Conservation (phyloP, 495 filamentous ascomycete genomes). For the Aspergillus kassunensis region DNA sequence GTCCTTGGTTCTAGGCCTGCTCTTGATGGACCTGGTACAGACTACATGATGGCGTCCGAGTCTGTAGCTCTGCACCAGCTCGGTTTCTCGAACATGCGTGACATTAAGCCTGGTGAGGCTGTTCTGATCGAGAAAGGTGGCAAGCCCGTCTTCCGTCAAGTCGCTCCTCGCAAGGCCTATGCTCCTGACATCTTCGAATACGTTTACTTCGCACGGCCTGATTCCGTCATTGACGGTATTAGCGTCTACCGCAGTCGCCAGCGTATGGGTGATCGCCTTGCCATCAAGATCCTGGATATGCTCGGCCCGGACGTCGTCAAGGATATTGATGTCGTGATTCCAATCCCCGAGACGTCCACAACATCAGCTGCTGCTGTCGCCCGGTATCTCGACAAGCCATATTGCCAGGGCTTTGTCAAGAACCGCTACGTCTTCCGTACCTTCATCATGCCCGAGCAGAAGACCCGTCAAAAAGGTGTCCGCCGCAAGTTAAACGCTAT, state of each 20-base stretch:
- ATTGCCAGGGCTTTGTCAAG: conserved; percentile 85
- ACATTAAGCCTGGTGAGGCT: conserved; percentile 88
- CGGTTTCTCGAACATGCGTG: conserved; percentile 74
- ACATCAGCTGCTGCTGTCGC: conserved; percentile 80
- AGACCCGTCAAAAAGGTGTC: conserved; percentile 66
- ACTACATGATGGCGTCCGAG: conserved; percentile 99
- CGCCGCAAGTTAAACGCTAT: conserved; percentile 70
- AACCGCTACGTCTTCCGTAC: conserved; percentile 96
- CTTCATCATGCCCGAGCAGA: conserved; percentile 92
- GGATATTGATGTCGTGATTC: conserved; percentile 88
- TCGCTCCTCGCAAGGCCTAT: conserved; percentile 66
- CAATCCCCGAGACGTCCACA: conserved; percentile 83
- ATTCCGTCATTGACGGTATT: conserved; percentile 90
- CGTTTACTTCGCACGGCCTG: conserved; percentile 71
- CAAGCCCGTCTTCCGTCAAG: conserved; percentile 69
- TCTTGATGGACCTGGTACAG: conserved; percentile 61
- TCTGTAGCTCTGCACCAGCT: conserved; percentile 86
- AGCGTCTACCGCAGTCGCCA: conserved; percentile 83
- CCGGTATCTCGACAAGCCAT: conserved; percentile 71
- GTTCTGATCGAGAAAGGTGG: conserved; percentile 88
- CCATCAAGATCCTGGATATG: conserved; percentile 67
- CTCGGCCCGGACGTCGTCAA: conserved; percentile 72
- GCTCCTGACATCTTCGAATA: conserved; percentile 96
- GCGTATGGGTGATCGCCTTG: conserved; percentile 88
- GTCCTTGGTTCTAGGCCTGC: conserved; percentile 74